Evolutionary conservation across 768 basidiomycete genomes (phyloP).

Genomic region (Clitopilus hobsonii): DNA sequence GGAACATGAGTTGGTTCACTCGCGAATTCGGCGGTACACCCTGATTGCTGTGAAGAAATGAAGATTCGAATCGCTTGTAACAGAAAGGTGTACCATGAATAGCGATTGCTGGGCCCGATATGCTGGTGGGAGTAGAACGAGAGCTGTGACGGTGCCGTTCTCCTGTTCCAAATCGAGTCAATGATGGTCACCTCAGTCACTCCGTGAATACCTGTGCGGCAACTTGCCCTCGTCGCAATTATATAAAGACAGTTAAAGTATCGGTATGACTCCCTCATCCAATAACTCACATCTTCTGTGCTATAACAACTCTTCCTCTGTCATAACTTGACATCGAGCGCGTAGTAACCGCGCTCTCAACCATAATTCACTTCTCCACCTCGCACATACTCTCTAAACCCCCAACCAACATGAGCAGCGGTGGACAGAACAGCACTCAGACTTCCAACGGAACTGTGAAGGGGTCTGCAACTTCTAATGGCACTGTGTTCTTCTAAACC

Average conservation of each 20-base stretch:
- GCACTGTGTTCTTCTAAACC: slow-evolving; percentile 59
- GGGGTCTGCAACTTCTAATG: slow-evolving; percentile 44
- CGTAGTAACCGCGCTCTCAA: slow-evolving; percentile 4
- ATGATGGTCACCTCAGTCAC: slow-evolving; percentile 30
- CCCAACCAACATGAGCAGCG: slow-evolving; percentile 36
- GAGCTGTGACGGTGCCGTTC: slow-evolving; percentile 22
- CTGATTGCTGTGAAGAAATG: slow-evolving; percentile 1
- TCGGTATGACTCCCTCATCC: slow-evolving; percentile 25
- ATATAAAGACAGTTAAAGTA: slow-evolving; percentile 21
- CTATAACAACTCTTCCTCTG: slow-evolving; percentile 5
- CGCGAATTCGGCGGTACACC: neutral
- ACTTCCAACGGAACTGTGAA: slow-evolving; percentile 40
- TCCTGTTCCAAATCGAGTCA: slow-evolving; percentile 35
- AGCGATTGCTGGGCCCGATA: neutral
- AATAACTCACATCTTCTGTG: neutral
- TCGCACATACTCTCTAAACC: slow-evolving; percentile 3
- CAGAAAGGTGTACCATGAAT: neutral
- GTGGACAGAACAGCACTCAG: slow-evolving; percentile 26
- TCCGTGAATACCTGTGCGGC: slow-evolving; percentile 25
- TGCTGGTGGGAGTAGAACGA: slow-evolving; percentile 16
- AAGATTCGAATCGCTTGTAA: neutral
- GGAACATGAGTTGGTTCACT: slow-evolving; percentile 20
- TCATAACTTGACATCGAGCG: slow-evolving; percentile 6
- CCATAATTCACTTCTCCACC: slow-evolving; percentile 1
- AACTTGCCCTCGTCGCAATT: slow-evolving; percentile 14